Conservation (phyloP, 352 stramenopile species). For the Phytophthora pistaciae region DNA sequence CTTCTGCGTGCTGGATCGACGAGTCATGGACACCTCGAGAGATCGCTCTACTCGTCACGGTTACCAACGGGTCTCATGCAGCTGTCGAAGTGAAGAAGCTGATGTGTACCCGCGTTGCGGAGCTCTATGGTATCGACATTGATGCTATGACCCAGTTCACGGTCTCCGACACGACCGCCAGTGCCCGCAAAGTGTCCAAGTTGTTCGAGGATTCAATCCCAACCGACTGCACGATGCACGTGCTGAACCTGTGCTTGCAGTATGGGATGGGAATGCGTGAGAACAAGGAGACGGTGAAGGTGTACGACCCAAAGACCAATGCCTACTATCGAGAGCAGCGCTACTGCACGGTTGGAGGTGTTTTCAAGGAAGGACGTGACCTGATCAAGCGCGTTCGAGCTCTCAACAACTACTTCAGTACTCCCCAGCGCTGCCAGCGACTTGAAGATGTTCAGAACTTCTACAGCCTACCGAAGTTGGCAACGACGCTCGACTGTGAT, state of each 20-base stretch:
- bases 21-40: background rate
- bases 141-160: conserved; percentile 5
- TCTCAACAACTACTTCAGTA: conserved; percentile 8
- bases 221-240: conserved; percentile 11
- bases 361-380: background rate
- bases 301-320: conserved; percentile 3
- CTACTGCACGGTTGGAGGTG: conserved; percentile 1
- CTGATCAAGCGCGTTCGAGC: background rate
- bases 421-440: conserved; percentile 6
- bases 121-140: conserved; percentile 3
- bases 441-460: background rate
- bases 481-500: conserved; percentile 5
- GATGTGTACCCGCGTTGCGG: background rate
- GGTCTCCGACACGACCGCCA: conserved; percentile 2
- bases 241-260: background rate
- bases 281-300: background rate
- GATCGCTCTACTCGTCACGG: conserved; percentile 11
- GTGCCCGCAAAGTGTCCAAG: conserved; percentile 4
- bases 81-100: conserved; percentile 2
- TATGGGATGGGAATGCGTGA: conserved; percentile 3
- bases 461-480: conserved; percentile 1
- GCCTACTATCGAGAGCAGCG: background rate
- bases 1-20: conserved; percentile 9
- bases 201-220: conserved; percentile 2
- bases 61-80: conserved; percentile 1